Evolutionary conservation across 345 rosid species (phyloP), one percentile per base, ranked within the genome.

Genomic region (Moricandia arvensis): DNA sequence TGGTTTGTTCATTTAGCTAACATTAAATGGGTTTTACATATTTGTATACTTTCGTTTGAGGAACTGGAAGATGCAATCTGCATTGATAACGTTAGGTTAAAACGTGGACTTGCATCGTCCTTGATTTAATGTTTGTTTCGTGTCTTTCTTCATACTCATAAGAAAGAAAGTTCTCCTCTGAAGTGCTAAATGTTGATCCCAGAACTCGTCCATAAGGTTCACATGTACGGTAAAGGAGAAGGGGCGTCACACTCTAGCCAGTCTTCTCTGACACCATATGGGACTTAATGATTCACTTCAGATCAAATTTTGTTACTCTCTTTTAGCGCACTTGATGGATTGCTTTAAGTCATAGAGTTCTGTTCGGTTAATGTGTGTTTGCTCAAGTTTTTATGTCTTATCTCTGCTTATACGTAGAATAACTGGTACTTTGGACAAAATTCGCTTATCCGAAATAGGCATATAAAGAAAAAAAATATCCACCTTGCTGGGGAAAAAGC

Each of bases 401-500:
- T 71, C 8, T 18, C 35, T 31, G 3, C 49, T 13, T 71, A 26
- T 45, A n/a, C 8, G 11, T 75, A 71, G 76, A 77, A 66, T 38
- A 77, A 78, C 45, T 78, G 81, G 81, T 8, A 72, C 30, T 78
- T 66, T 4, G 81, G 76, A 8, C 6, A 67, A 57, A 77, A 66
- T 60, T 69, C 73, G 15, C 69, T 66, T 9, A 68, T 6, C 59
- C 70, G 64, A 5, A 78, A 79, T 7, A 79, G 76, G 13, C 81
- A 77, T 34, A 59, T 41, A 70, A 79, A 73, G 65, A 79, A 79
- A 79, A 79, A 13, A 79, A 79, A 24, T 1, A 51, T 54, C 69
- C 53, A 62, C 78, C 74, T 60, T 74, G 81, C 3, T 43, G 54
- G 4, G 78, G 81, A 9, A 79, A 79, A 79, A 73, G 18, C 81